phyloP scores from a whole-genome alignment of 78 protist genomes.

The Blattamonas nauphoetae region DNA sequence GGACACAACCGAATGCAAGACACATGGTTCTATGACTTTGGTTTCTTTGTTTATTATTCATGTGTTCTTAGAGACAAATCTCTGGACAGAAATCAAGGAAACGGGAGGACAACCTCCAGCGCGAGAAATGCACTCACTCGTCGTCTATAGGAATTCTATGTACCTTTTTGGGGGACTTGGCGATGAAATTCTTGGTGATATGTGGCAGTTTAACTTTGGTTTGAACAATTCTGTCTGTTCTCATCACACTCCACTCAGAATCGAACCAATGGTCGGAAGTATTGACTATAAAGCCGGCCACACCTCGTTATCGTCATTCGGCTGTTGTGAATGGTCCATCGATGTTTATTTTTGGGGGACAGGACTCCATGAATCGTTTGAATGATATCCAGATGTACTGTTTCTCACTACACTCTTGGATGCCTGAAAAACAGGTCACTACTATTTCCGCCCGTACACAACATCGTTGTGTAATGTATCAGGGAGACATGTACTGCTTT shows the following conservation, averaged over 20 bases:
- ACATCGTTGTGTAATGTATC: neutral
- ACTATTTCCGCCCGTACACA: neutral
- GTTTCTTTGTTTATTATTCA: neutral
- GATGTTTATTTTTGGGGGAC: neutral
- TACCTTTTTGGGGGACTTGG: neutral
- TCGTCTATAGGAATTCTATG: neutral
- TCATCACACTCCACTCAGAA: neutral
- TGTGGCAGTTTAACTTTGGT: neutral
- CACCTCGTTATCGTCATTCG: neutral
- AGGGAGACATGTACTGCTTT: neutral
- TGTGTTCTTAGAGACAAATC: neutral
- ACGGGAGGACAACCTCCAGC: neutral
- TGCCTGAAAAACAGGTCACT: neutral
- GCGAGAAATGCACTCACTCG: neutral
- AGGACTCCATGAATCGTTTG: neutral
- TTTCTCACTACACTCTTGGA: neutral
- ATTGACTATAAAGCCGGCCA: neutral
- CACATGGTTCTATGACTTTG: neutral
- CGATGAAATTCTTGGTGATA: neutral
- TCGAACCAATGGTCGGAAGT: neutral
- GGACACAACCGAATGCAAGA: neutral
- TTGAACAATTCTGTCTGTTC: neutral
- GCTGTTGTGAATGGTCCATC: neutral
- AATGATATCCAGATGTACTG: neutral
- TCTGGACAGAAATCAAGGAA: neutral